Conservation (phyloP, 345 rosid species). For the Eucalyptus tenuipes region DNA sequence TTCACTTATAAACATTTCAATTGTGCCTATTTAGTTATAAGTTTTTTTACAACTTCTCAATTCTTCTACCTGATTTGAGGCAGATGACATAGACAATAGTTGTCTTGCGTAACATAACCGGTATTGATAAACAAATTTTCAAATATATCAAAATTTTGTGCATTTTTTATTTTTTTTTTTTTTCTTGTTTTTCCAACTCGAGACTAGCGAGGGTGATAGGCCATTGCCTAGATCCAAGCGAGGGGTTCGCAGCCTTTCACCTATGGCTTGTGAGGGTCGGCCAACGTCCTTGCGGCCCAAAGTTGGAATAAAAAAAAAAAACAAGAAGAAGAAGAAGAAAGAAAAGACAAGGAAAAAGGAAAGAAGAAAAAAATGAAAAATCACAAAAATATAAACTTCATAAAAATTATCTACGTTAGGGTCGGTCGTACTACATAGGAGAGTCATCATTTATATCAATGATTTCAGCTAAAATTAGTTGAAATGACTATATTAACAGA, state of each 20-base stretch:
- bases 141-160: not conserved
- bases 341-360: not conserved
- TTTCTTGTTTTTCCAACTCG: not conserved
- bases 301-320: not conserved
- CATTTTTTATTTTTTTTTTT: not conserved
- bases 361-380: not conserved
- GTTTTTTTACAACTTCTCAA: not conserved
- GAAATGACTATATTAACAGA: not conserved
- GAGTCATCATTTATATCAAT: accelerated
- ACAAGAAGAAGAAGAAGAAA: not conserved
- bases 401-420: not conserved
- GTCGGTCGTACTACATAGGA: accelerated
- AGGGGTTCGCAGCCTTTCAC: not conserved
- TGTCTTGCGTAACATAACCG: accelerated
- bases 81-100: accelerated
- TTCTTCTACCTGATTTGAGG: too few species aligned
- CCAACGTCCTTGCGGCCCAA: accelerated
- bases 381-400: not conserved
- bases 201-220: accelerated
- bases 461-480: not conserved
- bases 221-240: not conserved
- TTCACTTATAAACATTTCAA: not conserved
- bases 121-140: accelerated
- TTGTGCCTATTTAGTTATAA: not conserved
- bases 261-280: not conserved